These are phyloP conservation scores for Apiospora malaysiana DNA, from an alignment of 2,329 filamentous ascomycete genomes.

Conservation along the genomic window DNA sequence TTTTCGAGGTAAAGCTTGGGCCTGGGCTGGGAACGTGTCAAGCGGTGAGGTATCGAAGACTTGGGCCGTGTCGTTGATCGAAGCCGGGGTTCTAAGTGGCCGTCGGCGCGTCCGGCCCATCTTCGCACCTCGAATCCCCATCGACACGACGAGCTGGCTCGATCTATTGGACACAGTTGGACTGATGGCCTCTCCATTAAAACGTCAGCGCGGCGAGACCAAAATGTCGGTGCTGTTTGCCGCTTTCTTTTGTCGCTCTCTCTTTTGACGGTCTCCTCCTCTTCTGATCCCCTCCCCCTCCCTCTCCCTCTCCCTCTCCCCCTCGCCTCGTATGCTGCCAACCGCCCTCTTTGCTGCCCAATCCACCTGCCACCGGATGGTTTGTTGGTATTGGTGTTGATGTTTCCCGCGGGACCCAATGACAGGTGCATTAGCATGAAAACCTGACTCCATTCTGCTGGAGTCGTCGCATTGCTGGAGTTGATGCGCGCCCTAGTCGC, in stretches of 20 bases:
- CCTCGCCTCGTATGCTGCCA: background rate
- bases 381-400: background rate
- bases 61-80: background rate
- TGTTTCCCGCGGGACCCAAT: slow-evolving; percentile 1
- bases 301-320: background rate
- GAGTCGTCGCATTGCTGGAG: slow-evolving; percentile 8
- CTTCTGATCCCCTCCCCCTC: background rate
- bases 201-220: background rate
- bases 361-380: slow-evolving; percentile 9
- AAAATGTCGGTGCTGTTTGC: background rate
- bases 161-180: slow-evolving; percentile 12
- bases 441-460: background rate
- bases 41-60: slow-evolving; percentile 20
- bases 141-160: background rate
- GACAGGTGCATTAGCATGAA: slow-evolving; percentile 6
- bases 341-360: slow-evolving; percentile 13
- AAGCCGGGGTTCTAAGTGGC: slow-evolving; percentile 19
- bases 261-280: background rate
- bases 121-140: background rate
- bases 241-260: background rate
- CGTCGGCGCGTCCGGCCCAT: slow-evolving; percentile 17
- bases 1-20: slow-evolving; percentile 3
- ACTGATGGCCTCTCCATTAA: background rate
- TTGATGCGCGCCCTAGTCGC: background rate
- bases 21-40: slow-evolving; percentile 19